phyloP scores from a whole-genome alignment of 805 yeast genomes.

The Ogataea polymorpha region DNA sequence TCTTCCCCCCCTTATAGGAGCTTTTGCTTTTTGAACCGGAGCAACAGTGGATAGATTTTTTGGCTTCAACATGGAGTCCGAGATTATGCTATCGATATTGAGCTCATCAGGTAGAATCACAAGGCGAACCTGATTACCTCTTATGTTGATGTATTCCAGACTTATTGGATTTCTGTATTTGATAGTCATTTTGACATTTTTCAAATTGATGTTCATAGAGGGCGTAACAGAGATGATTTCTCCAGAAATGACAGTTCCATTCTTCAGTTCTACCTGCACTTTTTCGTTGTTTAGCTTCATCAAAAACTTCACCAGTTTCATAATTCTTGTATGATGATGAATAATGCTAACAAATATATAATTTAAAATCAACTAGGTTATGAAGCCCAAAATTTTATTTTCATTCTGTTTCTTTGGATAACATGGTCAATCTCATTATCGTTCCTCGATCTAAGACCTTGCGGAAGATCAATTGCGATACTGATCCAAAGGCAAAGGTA shows the following conservation, averaged over 20 bases:
- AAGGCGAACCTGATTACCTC: slow-evolving; percentile 87
- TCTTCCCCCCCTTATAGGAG: slow-evolving; percentile 28
- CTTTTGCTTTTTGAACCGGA: slow-evolving; percentile 27
- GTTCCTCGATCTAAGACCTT: slow-evolving; percentile 60
- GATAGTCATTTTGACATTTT: slow-evolving; percentile 76
- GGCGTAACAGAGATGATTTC: slow-evolving; percentile 84
- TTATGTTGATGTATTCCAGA: slow-evolving; percentile 74
- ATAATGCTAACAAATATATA: neutral
- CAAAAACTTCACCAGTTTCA: slow-evolving; percentile 74
- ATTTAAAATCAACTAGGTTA: slow-evolving; percentile 5
- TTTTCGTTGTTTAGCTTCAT: slow-evolving; percentile 84
- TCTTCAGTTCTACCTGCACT: slow-evolving; percentile 86
- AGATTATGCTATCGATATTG: slow-evolving; percentile 62
- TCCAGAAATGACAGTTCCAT: slow-evolving; percentile 85
- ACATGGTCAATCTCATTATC: slow-evolving; percentile 47
- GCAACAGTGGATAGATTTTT: slow-evolving; percentile 44
- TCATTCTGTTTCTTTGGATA: neutral
- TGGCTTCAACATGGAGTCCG: slow-evolving; percentile 45
- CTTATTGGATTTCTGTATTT: slow-evolving; percentile 65
- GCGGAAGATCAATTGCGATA: slow-evolving; percentile 44
- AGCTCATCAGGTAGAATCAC: slow-evolving; percentile 82
- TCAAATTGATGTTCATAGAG: slow-evolving; percentile 81
- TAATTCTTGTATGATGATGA: slow-evolving; percentile 14
- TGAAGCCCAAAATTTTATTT: slow-evolving; percentile 13
- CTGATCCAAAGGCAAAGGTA: slow-evolving; percentile 34